A percentile compares a stretch with the other conserved stretches of the same genome.
Conservation (phyloP, 192 early-diverging fungal genomes). For the Rhizophagus prolifer region DNA sequence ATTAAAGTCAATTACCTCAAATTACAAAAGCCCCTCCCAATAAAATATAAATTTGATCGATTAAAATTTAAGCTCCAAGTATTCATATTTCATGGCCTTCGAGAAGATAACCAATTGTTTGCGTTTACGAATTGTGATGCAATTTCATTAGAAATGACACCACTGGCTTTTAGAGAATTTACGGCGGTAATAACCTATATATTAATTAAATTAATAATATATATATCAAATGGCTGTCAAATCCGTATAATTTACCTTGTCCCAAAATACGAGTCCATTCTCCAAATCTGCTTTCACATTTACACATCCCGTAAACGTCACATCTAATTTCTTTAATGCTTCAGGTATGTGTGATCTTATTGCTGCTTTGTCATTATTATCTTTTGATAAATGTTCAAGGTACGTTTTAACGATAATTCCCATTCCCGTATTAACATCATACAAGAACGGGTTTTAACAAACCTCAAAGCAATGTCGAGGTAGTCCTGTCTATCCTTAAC, state of each 20-base stretch:
- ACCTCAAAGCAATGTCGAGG: slow-evolving; percentile 47
- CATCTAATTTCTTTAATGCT: slow-evolving; percentile 42
- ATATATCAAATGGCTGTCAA: neutral
- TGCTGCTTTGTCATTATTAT: slow-evolving; percentile 12
- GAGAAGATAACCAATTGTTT: slow-evolving; percentile 28
- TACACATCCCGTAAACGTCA: slow-evolving; percentile 41
- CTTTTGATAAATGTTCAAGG: slow-evolving; percentile 39
- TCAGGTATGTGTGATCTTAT: slow-evolving; percentile 21
- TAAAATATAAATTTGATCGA: neutral
- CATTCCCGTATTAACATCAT: slow-evolving; percentile 52
- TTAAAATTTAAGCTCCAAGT: neutral
- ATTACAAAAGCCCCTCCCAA: no score
- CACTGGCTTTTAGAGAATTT: slow-evolving; percentile 1
- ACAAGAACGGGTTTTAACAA: slow-evolving; percentile 42
- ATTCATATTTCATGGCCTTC: slow-evolving; percentile 4
- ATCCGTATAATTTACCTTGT: slow-evolving; percentile 24
- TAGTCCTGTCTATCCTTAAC: slow-evolving; percentile 50
- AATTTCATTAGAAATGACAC: slow-evolving; percentile 8
- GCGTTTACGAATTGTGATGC: slow-evolving; percentile 28
- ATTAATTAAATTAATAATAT: neutral
- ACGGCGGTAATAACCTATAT: slow-evolving; percentile 18
- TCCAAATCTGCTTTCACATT: slow-evolving; percentile 47
- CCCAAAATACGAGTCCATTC: slow-evolving; percentile 55
- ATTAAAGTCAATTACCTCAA: no score
- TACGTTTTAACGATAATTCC: slow-evolving; percentile 54